Base-by-base conservation (phyloP, 176 grass and related monocot genomes). In the Miscanthus lutarioriparius region DNA sequence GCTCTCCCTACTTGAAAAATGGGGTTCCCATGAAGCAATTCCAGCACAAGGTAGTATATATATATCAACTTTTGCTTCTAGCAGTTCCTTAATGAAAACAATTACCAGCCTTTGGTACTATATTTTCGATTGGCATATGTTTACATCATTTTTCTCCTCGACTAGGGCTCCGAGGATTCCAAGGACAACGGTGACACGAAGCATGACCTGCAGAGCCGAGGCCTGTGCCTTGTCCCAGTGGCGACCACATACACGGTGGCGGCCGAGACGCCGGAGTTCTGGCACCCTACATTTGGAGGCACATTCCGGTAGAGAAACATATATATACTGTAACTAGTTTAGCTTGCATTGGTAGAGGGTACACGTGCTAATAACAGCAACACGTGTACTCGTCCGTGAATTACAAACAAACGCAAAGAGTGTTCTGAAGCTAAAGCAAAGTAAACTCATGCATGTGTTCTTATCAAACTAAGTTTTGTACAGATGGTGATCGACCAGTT, bases 261-360 rank as follows among this genome's bases (percentile, higher is more conserved):
- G 5, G 93, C 89, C 79, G 96, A 98, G 54, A 89, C 88, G 48
- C 82, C 91, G 2, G 96, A 98, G 81, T 98, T 95, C 87, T 98
- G 96, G 96, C 90, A 94, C 67, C 96, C 96, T 49, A 92, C 96
- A 54, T 95, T 98, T 85, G 96, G 93, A 80, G 96, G 89, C 39
- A 89, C 87, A 53, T 98, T 95, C 90, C 87, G 93, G 64, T 95
- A 95, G 88, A 82, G 5, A 75, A 56, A 28, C 54, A 27, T 81
- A 36, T n/a, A n/a, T 7, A 35, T 58, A 23, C 20, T 59, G 26
- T 27, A 85, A 72, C 26, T 82, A 77, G 83, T 68, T 78, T 74
- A 63, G 78, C 40, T 80, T 74, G 16, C 28, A 53, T 89, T 58
- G 32, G 51, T 72, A 20, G 32, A 70, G 32, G 33, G 63, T 41